Conservation (phyloP, 2,329 filamentous ascomycete species). For the Colletotrichum salicis region DNA sequence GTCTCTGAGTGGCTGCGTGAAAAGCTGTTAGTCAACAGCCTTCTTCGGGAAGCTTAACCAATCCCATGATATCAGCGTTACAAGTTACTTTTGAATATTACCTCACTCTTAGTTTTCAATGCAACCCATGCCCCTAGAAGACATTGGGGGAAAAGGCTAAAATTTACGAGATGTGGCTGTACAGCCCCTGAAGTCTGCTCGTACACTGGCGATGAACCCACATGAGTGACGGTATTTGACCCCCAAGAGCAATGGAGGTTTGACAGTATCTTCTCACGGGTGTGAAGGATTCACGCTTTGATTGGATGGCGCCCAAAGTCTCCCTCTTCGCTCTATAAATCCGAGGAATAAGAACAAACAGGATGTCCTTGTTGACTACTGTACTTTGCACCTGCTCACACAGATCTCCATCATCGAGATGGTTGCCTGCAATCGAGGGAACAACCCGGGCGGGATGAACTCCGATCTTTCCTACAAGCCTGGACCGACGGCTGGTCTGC, state of each 20-base stretch:
- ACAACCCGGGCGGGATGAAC: neutral
- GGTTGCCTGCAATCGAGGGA: neutral
- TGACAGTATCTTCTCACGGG: no score
- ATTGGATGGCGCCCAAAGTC: neutral
- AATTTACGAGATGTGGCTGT: neutral
- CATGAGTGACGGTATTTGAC: no score
- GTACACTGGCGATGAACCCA: neutral
- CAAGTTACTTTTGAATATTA: neutral
- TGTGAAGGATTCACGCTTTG: neutral
- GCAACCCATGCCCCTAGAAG: neutral
- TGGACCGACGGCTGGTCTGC: neutral
- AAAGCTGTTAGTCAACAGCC: neutral
- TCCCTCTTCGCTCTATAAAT: neutral
- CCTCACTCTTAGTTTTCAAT: constrained; percentile 1
- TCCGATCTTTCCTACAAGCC: neutral
- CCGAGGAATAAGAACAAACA: neutral
- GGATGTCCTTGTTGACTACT: neutral
- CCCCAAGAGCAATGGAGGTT: no score
- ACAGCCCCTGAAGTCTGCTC: neutral
- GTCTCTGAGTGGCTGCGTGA: neutral
- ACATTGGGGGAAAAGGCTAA: neutral
- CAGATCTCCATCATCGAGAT: neutral
- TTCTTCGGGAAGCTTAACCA: neutral
- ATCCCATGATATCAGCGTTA: neutral
- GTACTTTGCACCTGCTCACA: neutral